Percentiles rank a stretch among this genome's conserved stretches.
These are phyloP conservation scores for Trichoderma semiorbis DNA, from an alignment of 2,329 filamentous ascomycete genomes.

Conservation along the genomic window DNA sequence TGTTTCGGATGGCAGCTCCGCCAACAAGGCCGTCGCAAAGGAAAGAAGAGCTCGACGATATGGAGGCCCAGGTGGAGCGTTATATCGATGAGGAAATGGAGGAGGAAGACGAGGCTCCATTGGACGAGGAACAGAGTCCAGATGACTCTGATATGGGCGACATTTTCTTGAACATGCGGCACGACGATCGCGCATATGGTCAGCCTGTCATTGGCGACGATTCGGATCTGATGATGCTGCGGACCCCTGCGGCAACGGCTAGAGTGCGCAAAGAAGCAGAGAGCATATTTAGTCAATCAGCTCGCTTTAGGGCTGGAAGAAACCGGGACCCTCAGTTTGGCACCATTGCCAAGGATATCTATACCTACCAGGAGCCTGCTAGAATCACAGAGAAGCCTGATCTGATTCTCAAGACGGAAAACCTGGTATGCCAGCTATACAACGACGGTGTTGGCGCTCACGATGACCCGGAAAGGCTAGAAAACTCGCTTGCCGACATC, in stretches of 20 bases:
- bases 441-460: constrained; percentile 55
- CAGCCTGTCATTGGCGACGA: constrained; percentile 42
- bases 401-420: constrained; percentile 73
- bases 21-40: constrained; percentile 21
- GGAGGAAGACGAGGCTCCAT: constrained; percentile 33
- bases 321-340: constrained; percentile 63
- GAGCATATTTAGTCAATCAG: constrained; percentile 52
- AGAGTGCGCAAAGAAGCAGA: constrained; percentile 54
- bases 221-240: constrained; percentile 53
- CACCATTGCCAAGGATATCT: constrained; percentile 68
- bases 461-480: constrained; percentile 54
- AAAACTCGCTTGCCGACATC: constrained; percentile 53
- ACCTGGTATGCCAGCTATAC: constrained; percentile 63
- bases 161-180: constrained; percentile 49
- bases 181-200: constrained; percentile 39
- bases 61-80: constrained; percentile 37
- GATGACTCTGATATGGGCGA: constrained; percentile 43
- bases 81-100: constrained; percentile 37
- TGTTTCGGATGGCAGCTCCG: constrained; percentile 32
- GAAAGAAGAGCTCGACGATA: constrained; percentile 28
- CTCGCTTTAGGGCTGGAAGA: constrained; percentile 41
- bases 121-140: constrained; percentile 38
- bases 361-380: constrained; percentile 54
- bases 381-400: constrained; percentile 65
- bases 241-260: constrained; percentile 52